Evolutionary conservation across 148 eudicot genomes (phyloP).

Genomic region (Chenopodium suecicum): DNA sequence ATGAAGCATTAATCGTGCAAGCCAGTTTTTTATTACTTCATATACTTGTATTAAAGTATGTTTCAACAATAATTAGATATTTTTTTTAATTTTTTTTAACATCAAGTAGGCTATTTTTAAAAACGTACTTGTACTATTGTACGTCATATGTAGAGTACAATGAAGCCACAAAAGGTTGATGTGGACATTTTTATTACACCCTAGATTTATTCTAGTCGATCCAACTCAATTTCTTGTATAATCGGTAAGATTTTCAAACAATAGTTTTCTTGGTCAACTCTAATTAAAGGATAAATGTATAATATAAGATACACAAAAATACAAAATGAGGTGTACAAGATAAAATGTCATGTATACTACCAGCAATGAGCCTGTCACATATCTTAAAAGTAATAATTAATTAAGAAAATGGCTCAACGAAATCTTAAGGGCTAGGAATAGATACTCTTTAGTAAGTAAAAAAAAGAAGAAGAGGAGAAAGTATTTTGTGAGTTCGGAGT

Average conservation of each 20-base stretch:
- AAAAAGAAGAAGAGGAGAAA: too few relatives aligned
- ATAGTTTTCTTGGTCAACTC: not conserved
- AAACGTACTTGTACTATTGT: too few relatives aligned
- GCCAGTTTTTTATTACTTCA: not conserved
- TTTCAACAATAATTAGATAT: not conserved
- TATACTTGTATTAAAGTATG: not conserved
- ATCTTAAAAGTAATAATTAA: too few relatives aligned
- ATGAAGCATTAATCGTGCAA: slow-evolving; percentile 10
- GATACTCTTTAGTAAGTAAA: too few relatives aligned
- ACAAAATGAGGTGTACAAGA: not conserved
- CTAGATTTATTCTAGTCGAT: not conserved
- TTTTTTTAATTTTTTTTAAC: too few relatives aligned
- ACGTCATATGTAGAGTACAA: not conserved
- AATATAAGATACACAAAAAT: not conserved
- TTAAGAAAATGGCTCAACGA: too few relatives aligned
- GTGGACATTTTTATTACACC: not conserved
- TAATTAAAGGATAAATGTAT: not conserved
- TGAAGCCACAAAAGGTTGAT: not conserved
- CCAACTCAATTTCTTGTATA: not conserved
- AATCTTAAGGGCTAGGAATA: too few relatives aligned
- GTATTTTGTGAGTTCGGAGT: too few relatives aligned
- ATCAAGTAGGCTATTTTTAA: too few relatives aligned
- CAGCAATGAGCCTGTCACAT: not conserved
- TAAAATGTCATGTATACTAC: not conserved
- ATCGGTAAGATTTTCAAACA: not conserved